Evolutionary conservation across 1,139 yeast genomes (phyloP), one percentile per base, ranked within the genome.

Genomic region (Nakaseomyces nivariensis): DNA sequence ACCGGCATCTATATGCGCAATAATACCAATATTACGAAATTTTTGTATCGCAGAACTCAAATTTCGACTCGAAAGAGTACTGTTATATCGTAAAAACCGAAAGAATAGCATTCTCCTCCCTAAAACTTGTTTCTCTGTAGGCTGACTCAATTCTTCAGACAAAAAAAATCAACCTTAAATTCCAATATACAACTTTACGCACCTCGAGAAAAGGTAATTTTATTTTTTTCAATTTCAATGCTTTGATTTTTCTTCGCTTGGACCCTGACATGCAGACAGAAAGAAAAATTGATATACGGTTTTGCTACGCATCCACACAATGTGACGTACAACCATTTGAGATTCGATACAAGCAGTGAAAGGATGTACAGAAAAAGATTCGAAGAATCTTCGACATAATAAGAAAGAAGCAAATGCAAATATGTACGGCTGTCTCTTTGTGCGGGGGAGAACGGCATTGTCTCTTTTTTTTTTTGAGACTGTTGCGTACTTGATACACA

Each of bases 1-100:
- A 41, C 97, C 97, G 1, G 96, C 89, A 67, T 90, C 97, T 61
- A 90, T 90, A 68, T 92, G 99, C 5, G 99, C 99, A 17, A 95
- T 86, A 55, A 92, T 88, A 57, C 99, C 74, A 32, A 70, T 69
- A 55, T 70, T 69, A 47, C 73, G 59, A 37, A 67, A 46, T 49
- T 54, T 57, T 4, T 58, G 50, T 1, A 62, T 48, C 13, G 47
- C 11, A 3, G 34, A 27, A 46, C 29, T 22, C 43, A 40, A 22
- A 29, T 4, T 13, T 6, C 10, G 7, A 11, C 36, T 9, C n/a
- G 22, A 17, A 17, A 33, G n/a, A 5, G 36, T 33, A n/a, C 36
- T 33, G n/a, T 11, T 33, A 33, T 33, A 4, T n/a, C 36, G 36
- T 11, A 33, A 17, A 17, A 17, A 17, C 22, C 22, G 22, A 17